phyloP scores from a whole-genome alignment of 164 flowering plant species.

The Stephania japonica region DNA sequence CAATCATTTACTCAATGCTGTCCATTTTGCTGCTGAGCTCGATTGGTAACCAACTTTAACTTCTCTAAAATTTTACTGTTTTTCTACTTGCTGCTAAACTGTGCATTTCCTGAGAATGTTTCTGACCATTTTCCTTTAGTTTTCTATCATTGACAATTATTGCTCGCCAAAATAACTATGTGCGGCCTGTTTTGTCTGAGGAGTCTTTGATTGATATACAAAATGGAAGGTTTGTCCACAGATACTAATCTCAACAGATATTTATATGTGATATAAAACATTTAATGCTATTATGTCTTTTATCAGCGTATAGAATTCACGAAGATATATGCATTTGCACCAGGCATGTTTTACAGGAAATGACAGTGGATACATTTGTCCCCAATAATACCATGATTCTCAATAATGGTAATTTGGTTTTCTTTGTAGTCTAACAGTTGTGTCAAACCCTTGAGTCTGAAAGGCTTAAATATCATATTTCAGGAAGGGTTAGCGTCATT shows the following conservation, averaged over 20 bases:
- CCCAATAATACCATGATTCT: constrained; percentile 81
- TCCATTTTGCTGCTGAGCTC: constrained; percentile 82
- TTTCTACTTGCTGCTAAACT: constrained; percentile 5
- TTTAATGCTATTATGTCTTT: not conserved
- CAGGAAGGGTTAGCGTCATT: constrained; percentile 82
- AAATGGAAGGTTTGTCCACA: constrained; percentile 62
- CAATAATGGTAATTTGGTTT: constrained; percentile 45
- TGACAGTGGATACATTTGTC: constrained; percentile 93
- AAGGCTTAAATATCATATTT: constrained; percentile 12
- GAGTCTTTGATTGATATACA: constrained; percentile 60
- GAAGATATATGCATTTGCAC: constrained; percentile 2
- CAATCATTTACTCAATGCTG: constrained; percentile 55
- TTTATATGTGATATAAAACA: not conserved
- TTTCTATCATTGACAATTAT: constrained; percentile 74
- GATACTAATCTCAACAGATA: not conserved
- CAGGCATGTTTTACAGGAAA: constrained; percentile 98
- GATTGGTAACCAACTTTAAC: constrained; percentile 54
- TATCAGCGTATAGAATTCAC: not conserved
- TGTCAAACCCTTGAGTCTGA: not conserved
- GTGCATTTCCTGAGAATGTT: not conserved
- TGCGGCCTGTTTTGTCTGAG: constrained; percentile 68
- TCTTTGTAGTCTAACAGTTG: not conserved
- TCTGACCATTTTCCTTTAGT: constrained; percentile 27
- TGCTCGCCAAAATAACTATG: constrained; percentile 89
- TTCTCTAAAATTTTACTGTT: not conserved